A percentile compares a stretch with the other conserved stretches of the same genome.
Conservation (phyloP, 2,329 filamentous ascomycete genomes). For the Phaeoacremonium minimum region DNA sequence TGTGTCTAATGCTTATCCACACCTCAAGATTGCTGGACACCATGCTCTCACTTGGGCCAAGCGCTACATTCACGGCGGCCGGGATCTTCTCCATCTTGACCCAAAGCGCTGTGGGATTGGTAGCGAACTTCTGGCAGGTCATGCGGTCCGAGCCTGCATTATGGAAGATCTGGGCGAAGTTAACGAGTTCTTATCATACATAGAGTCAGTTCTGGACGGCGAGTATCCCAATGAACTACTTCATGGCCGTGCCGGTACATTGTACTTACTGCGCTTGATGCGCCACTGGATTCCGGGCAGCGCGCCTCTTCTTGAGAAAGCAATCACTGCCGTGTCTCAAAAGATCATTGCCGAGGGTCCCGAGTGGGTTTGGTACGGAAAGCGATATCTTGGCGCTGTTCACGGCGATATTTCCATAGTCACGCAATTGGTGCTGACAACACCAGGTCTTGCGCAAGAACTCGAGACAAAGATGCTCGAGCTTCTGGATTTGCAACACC, state of each 20-base stretch:
- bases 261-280: constrained; percentile 64
- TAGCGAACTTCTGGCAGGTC: constrained; percentile 42
- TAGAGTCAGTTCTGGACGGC: constrained; percentile 30
- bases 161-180: constrained; percentile 31
- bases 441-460: constrained; percentile 46
- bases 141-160: constrained; percentile 40
- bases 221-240: constrained; percentile 55
- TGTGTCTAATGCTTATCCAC: constrained; percentile 37
- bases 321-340: constrained; percentile 52
- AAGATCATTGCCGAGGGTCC: constrained; percentile 50
- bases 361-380: constrained; percentile 61
- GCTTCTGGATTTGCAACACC: constrained; percentile 54
- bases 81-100: constrained; percentile 28
- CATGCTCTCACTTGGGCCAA: constrained; percentile 38
- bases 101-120: constrained; percentile 41
- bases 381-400: constrained; percentile 59
- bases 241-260: constrained; percentile 62
- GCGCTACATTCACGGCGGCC: constrained; percentile 38
- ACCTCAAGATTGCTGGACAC: constrained; percentile 36
- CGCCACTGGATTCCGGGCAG: constrained; percentile 50
- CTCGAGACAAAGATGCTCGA: constrained; percentile 48
- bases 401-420: constrained; percentile 69
- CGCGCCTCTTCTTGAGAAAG: constrained; percentile 42
- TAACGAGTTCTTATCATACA: constrained; percentile 32
- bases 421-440: constrained; percentile 61